These are phyloP conservation scores for Solanum aculeatissimum DNA, from an alignment of 305 asterid species.

Conservation along the genomic window DNA sequence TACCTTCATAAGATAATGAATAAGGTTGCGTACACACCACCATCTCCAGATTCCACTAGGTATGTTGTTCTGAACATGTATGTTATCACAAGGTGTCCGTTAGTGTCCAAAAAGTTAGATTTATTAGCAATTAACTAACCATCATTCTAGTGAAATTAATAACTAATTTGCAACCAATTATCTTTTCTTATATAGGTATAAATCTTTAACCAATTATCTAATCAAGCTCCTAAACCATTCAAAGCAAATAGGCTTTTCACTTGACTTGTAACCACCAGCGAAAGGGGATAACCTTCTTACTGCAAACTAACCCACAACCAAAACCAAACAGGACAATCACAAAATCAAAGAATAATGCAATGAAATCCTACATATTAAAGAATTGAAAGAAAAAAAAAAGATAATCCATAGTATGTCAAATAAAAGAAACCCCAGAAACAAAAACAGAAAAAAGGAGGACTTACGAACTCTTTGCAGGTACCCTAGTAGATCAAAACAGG, in stretches of 20 bases:
- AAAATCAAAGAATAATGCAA: background rate
- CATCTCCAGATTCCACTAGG: too few species aligned
- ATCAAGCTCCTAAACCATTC: background rate
- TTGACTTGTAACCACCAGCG: background rate
- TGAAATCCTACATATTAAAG: too few species aligned
- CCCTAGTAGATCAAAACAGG: slow-evolving; percentile 6
- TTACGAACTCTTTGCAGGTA: slow-evolving; percentile 71
- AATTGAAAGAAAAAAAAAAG: background rate
- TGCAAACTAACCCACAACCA: too few species aligned
- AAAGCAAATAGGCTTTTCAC: background rate
- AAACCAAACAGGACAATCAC: background rate
- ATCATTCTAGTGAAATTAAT: background rate
- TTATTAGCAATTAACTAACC: background rate
- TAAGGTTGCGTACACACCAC: too few species aligned
- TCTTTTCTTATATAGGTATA: background rate
- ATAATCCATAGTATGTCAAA: too few species aligned
- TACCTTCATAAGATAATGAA: too few species aligned
- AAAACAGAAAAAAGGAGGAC: background rate
- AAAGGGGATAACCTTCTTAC: background rate
- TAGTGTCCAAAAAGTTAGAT: too few species aligned
- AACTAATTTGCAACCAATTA: background rate
- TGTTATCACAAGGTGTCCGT: background rate
- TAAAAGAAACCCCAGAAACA: too few species aligned
- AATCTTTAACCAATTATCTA: background rate
- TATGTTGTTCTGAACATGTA: too few species aligned